A percentile compares a stretch with the other conserved stretches of the same genome.
Conservation (phyloP, 495 filamentous ascomycete species). For the Bryoglossum gracile region DNA sequence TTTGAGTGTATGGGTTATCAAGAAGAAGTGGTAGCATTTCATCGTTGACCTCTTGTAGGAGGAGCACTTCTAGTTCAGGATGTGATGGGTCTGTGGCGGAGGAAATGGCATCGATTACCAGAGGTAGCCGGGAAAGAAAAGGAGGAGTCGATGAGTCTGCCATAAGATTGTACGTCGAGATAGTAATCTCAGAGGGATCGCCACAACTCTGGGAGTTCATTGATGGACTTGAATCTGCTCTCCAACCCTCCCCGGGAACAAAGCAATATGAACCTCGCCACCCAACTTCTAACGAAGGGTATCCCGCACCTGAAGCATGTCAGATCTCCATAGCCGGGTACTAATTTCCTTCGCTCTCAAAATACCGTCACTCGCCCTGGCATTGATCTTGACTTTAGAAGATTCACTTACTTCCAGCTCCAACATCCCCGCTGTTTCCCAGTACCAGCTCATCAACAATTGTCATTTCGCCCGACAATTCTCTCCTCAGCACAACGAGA, state of each 20-base stretch:
- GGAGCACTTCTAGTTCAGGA: constrained; percentile 35
- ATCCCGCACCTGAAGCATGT: no score
- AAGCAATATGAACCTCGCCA: no score
- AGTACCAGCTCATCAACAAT: constrained; percentile 30
- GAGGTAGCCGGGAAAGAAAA: constrained; percentile 39
- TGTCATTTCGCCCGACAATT: constrained; percentile 37
- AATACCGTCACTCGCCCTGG: no score
- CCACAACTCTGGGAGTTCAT: neutral
- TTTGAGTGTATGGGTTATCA: constrained; percentile 32
- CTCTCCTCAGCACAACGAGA: constrained; percentile 40
- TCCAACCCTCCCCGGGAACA: neutral
- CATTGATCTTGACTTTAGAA: no score
- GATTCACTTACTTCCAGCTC: no score
- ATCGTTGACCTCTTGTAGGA: constrained; percentile 53
- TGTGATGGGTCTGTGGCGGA: constrained; percentile 32
- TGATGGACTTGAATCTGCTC: neutral
- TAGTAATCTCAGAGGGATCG: constrained; percentile 23
- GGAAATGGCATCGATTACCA: constrained; percentile 32
- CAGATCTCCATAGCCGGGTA: no score
- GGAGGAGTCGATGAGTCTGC: constrained; percentile 44
- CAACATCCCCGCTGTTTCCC: constrained; percentile 10
- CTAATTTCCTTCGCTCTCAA: no score
- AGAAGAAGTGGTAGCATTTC: constrained; percentile 47
- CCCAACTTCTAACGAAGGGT: no score
- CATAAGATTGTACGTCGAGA: constrained; percentile 51